Conservation (phyloP, 345 rosid genomes). For the Moricandia moricandioides region DNA sequence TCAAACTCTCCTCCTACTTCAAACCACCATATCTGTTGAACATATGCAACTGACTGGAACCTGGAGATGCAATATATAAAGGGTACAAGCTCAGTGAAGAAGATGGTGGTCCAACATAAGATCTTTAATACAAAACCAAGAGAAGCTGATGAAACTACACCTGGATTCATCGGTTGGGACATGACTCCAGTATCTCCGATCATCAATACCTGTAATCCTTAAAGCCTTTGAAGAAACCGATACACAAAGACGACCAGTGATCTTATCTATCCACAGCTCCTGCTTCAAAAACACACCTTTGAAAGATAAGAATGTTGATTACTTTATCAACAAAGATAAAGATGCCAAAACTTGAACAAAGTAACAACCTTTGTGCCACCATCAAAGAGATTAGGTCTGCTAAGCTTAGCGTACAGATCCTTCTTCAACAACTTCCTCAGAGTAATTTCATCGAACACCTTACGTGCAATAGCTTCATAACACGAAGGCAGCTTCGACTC, state of each 20-base stretch:
- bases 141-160: background rate
- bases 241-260: constrained; percentile 50
- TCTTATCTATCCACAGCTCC: constrained; percentile 69
- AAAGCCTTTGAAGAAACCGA: constrained; percentile 60
- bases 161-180: constrained; percentile 53
- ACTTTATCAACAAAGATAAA: too few relatives aligned
- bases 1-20: constrained; percentile 84
- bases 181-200: constrained; percentile 69
- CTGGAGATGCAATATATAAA: constrained; percentile 35
- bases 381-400: constrained; percentile 43
- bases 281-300: constrained; percentile 23
- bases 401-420: constrained; percentile 48
- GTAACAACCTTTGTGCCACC: constrained; percentile 51
- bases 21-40: constrained; percentile 97
- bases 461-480: constrained; percentile 37
- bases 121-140: background rate
- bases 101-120: background rate
- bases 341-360: background rate
- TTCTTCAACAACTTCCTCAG: constrained; percentile 39
- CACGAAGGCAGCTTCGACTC: constrained; percentile 56
- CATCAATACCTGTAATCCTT: constrained; percentile 73
- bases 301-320: background rate
- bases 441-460: constrained; percentile 44
- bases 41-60: constrained; percentile 72
- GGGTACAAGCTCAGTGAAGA: background rate